Evolutionary conservation across 2,329 filamentous ascomycete genomes (phyloP), one percentile per base, ranked within the genome.

Genomic region (Calonectria honghensis): DNA sequence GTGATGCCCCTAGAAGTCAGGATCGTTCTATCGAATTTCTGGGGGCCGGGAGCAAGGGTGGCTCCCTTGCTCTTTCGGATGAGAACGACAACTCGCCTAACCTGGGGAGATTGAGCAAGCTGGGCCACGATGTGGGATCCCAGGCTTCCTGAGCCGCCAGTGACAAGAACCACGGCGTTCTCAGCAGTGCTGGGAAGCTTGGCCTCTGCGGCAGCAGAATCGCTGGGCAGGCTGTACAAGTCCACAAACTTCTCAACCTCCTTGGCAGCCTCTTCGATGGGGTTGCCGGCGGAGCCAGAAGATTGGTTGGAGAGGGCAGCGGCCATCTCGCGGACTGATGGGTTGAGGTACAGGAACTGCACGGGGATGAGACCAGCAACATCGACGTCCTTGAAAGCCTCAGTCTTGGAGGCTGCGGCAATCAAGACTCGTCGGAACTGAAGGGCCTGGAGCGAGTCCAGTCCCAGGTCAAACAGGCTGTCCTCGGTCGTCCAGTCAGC

Each of bases 271-370:
- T 72, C 48, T 10, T 45, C 39, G 20, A 41, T 27, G 6, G 20
- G 24, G 7, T 32, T 29, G 31, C 29, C 41, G 6, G 48, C 20
- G 2, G 64, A 59, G 35, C 37, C 31, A 6, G 68, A 39, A 29
- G 68, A 71, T 7, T 24, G 52, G 37, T 76, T 64, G 54, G 64
- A 18, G 9, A 76, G 68, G 11, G 73, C 70, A 9, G 67, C 37
- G 9, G 72, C 71, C 37, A 80, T 75, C 45, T 71, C 66, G 13
- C 69, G 54, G 0, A 77, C 65, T 1, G 76, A 72, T n/a, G 71
- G 72, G 57, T 78, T 78, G 14, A 74, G 70, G 54, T 79, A 75
- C 14, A 80, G 31, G n/a, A 79, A 79, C 45, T 79, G 74, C 0
- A 70, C 52, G 1, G 70, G 69, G n/a, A 78, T 75, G 3, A 79